A percentile compares a stretch with the other conserved stretches of the same genome.
Evolutionary conservation across 169 alveolate genomes (phyloP).

Genomic region (Eimeria brunetti): DNA sequence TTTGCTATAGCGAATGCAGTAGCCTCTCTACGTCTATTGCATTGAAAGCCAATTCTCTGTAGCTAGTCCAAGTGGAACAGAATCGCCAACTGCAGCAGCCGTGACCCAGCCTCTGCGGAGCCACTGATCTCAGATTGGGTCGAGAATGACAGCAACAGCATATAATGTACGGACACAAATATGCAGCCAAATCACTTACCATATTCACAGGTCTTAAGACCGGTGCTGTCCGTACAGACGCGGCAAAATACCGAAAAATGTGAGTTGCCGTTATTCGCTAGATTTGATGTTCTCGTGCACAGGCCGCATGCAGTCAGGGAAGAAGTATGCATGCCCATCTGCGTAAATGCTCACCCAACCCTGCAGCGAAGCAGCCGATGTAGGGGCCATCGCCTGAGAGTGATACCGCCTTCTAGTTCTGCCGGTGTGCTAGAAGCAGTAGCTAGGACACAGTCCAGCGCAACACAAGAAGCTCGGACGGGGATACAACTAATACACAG

Average conservation of each 20-base stretch:
- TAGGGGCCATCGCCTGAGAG: too few species aligned
- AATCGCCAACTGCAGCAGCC: slow-evolving; percentile 82
- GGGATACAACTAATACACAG: too few species aligned
- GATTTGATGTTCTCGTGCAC: background rate
- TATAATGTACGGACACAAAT: background rate
- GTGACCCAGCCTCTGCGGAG: background rate
- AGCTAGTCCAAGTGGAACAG: slow-evolving; percentile 85
- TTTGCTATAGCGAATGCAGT: slow-evolving; percentile 27
- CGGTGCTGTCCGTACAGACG: background rate
- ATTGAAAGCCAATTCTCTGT: slow-evolving; percentile 83
- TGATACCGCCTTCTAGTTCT: too few species aligned
- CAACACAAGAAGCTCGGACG: too few species aligned
- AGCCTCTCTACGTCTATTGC: slow-evolving; percentile 81
- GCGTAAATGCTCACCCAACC: too few species aligned
- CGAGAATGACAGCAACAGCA: background rate
- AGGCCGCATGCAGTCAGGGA: background rate
- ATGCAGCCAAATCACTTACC: background rate
- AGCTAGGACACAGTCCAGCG: too few species aligned
- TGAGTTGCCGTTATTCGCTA: background rate
- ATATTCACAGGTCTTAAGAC: background rate
- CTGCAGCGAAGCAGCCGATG: too few species aligned
- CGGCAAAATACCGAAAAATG: background rate
- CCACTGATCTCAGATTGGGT: background rate
- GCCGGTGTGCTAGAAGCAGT: too few species aligned
- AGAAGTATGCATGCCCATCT: background rate